A percentile compares a stretch with the other conserved stretches of the same genome.
phyloP scores from a whole-genome alignment of 345 rosid genomes.

The Salix viminalis region DNA sequence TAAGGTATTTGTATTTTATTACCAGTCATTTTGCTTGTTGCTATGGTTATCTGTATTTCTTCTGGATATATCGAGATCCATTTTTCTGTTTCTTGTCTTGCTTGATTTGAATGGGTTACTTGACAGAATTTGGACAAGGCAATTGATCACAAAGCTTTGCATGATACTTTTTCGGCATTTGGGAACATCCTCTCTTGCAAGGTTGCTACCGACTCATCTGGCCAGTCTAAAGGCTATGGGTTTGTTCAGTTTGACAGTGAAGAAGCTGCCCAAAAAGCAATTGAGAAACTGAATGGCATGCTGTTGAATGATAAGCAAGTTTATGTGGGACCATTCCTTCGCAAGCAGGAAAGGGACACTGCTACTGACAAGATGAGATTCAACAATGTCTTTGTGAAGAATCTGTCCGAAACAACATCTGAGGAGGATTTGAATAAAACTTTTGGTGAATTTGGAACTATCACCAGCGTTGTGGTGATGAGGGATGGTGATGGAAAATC shows the following conservation, averaged over 20 bases:
- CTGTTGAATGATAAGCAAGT: slow-evolving; percentile 92
- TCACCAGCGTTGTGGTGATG: slow-evolving; percentile 87
- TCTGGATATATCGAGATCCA: not conserved
- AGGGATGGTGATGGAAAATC: slow-evolving; percentile 78
- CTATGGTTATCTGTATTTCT: not conserved
- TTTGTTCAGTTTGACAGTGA: slow-evolving; percentile 85
- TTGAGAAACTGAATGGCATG: slow-evolving; percentile 81
- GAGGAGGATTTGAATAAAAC: slow-evolving; percentile 69
- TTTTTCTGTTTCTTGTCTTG: not conserved
- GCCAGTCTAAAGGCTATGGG: slow-evolving; percentile 92
- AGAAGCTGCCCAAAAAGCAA: slow-evolving; percentile 77
- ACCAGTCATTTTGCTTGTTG: not conserved
- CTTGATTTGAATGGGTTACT: not conserved
- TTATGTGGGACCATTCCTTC: slow-evolving; percentile 87
- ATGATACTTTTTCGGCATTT: slow-evolving; percentile 75
- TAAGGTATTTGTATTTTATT: slow-evolving; percentile 43
- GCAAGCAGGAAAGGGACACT: slow-evolving; percentile 86
- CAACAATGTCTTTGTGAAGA: slow-evolving; percentile 89
- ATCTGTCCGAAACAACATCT: slow-evolving; percentile 59
- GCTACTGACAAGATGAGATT: slow-evolving; percentile 43
- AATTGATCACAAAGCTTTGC: slow-evolving; percentile 85
- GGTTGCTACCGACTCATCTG: slow-evolving; percentile 78
- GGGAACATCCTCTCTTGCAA: slow-evolving; percentile 89
- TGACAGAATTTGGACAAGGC: slow-evolving; percentile 80
- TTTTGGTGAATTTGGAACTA: slow-evolving; percentile 74